Evolutionary conservation across 306 rosid species (phyloP).

Genomic region (Trifolium repens): DNA sequence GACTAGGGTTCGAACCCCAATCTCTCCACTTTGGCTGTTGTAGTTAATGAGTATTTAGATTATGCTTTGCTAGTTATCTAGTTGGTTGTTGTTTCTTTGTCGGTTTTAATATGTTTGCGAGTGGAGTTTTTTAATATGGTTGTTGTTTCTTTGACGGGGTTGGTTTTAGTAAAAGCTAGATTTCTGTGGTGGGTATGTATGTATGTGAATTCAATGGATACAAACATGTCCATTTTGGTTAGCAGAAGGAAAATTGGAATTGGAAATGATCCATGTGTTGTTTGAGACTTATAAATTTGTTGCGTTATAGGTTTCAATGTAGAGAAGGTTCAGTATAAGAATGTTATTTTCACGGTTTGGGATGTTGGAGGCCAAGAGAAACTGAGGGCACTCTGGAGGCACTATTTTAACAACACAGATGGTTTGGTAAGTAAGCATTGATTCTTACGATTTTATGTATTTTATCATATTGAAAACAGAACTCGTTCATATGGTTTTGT

Average conservation of each 20-base stretch:
- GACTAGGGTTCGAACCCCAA: too few relatives aligned
- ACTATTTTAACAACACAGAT: constrained; percentile 96
- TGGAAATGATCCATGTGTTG: constrained; percentile 18
- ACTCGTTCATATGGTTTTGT: constrained; percentile 23
- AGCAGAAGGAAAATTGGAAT: background rate
- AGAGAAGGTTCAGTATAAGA: constrained; percentile 98
- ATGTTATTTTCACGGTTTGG: constrained; percentile 98
- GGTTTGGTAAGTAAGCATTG: constrained; percentile 82
- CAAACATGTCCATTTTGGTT: constrained; percentile 6
- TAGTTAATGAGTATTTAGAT: constrained; percentile 5
- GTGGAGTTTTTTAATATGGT: background rate
- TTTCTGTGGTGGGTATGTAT: constrained; percentile 25
- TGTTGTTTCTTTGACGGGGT: background rate
- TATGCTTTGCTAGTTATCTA: constrained; percentile 24
- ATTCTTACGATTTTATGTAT: constrained; percentile 26
- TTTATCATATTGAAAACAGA: constrained; percentile 4
- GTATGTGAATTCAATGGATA: constrained; percentile 29
- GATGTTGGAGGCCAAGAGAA: constrained; percentile 99
- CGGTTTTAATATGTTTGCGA: constrained; percentile 19
- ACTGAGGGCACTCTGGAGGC: constrained; percentile 97
- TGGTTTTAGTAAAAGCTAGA: constrained; percentile 18
- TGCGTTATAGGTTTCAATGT: constrained; percentile 81
- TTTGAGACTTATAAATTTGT: constrained; percentile 22
- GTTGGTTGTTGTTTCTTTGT: background rate
- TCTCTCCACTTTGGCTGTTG: background rate